Evolutionary conservation across 169 alveolate species (phyloP).

Genomic region (Eimeria falciformis): DNA sequence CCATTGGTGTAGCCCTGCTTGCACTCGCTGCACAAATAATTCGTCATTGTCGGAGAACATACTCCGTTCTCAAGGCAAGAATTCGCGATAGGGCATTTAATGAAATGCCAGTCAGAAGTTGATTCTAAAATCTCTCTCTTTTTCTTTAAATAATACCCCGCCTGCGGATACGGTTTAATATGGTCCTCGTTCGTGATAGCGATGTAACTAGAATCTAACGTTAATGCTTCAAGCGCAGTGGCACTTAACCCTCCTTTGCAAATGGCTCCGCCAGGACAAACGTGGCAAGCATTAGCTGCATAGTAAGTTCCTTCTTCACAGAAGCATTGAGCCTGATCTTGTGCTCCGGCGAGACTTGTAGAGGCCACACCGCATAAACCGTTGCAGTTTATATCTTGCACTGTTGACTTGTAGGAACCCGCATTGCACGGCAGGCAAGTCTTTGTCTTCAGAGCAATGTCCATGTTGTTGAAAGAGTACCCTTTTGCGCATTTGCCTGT

Average conservation of each 20-base stretch:
- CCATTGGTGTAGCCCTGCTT: conserved; percentile 87
- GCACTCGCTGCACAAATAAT: conserved; percentile 89
- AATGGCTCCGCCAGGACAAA: conserved; percentile 88
- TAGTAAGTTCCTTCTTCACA: conserved; percentile 86
- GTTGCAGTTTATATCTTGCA: conserved; percentile 86
- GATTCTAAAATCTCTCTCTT: conserved; percentile 79
- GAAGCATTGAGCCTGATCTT: conserved; percentile 87
- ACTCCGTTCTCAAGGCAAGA: conserved; percentile 86
- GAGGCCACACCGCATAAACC: conserved; percentile 88
- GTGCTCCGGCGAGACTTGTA: conserved; percentile 86
- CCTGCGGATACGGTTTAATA: conserved; percentile 86
- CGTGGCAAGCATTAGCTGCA: conserved; percentile 86
- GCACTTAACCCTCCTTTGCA: conserved; percentile 87
- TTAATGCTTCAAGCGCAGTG: conserved; percentile 54
- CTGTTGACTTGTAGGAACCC: conserved; percentile 88
- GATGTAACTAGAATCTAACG: conserved; percentile 77
- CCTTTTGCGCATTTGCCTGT: conserved; percentile 88
- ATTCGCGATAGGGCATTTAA: conserved; percentile 87
- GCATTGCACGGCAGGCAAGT: conserved; percentile 85
- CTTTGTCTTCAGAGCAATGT: conserved; percentile 53
- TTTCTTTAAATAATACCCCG: conserved; percentile 87
- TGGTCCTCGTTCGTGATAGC: conserved; percentile 83
- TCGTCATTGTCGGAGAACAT: conserved; percentile 87
- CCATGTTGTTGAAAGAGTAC: conserved; percentile 79
- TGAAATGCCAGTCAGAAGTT: conserved; percentile 89